phyloP scores from a whole-genome alignment of 306 rosid species.

The Lathyrus tuberosus region DNA sequence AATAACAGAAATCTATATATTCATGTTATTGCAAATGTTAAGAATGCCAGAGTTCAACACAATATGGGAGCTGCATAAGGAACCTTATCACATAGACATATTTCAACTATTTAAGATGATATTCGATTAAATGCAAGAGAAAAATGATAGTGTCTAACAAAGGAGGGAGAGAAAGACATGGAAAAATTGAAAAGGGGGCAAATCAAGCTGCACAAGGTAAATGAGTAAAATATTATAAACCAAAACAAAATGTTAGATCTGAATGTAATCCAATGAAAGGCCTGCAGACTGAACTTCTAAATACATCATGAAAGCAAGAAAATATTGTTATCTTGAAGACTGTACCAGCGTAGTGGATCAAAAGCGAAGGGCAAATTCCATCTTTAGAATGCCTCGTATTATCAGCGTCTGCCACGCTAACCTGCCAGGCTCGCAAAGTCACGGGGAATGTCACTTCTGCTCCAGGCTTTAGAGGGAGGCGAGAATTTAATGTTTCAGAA shows the following conservation, averaged over 20 bases:
- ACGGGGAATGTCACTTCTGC: conserved; percentile 90
- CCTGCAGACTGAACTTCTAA: conserved; percentile 26
- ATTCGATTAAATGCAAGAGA: conserved; percentile 30
- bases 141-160: conserved; percentile 11
- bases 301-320: conserved; percentile 14
- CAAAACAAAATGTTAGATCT: conserved; percentile 24
- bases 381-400: conserved; percentile 67
- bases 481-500: conserved; percentile 72
- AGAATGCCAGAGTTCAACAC: conserved; percentile 24
- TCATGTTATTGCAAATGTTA: conserved; percentile 2
- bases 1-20: conserved; percentile 18
- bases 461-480: conserved; percentile 91
- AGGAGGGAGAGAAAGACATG: not conserved
- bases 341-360: conserved; percentile 94
- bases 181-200: conserved; percentile 1
- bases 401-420: conserved; percentile 65
- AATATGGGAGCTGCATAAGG: conserved; percentile 16
- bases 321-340: conserved; percentile 15
- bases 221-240: conserved; percentile 17
- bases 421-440: conserved; percentile 93
- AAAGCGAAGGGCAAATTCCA: conserved; percentile 74
- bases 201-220: conserved; percentile 3
- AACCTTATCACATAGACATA: conserved; percentile 12
- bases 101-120: conserved; percentile 11
- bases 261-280: conserved; percentile 22